A percentile compares a stretch with the other conserved stretches of the same genome.
Evolutionary conservation across 306 rosid species (phyloP).

Genomic region (Begonia fuchsioides): DNA sequence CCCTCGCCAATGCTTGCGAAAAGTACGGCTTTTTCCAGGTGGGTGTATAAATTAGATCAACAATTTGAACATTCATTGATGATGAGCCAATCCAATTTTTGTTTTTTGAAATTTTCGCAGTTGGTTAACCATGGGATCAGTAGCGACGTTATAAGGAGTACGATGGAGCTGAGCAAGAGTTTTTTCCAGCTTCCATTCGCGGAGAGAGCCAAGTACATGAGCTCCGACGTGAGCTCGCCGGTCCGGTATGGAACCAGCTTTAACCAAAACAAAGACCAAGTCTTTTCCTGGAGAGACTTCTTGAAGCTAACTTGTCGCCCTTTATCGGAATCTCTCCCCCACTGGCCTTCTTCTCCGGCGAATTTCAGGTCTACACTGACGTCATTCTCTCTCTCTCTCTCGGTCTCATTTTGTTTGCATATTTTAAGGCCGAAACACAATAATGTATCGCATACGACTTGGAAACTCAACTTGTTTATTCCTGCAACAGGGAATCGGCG

Average conservation of each 20-base stretch:
- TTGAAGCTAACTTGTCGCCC: too few relatives aligned
- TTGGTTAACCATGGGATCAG: constrained; percentile 59
- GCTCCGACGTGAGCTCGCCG: constrained; percentile 36
- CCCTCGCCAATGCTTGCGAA: constrained; percentile 49
- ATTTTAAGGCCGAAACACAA: too few relatives aligned
- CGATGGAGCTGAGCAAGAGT: constrained; percentile 35
- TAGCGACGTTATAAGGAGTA: constrained; percentile 27
- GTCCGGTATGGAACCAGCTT: constrained; percentile 71
- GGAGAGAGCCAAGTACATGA: constrained; percentile 65
- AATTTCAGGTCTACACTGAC: constrained; percentile 51
- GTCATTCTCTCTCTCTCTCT: too few relatives aligned
- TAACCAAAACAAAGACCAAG: constrained; percentile 47
- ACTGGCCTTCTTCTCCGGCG: too few relatives aligned
- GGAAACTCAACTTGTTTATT: not conserved
- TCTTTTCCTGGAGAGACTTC: constrained; percentile 77
- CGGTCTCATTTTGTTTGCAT: too few relatives aligned
- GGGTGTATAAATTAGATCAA: not conserved
- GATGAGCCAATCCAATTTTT: not conserved
- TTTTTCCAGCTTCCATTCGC: constrained; percentile 57
- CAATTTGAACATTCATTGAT: not conserved
- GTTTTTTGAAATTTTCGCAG: constrained; percentile 14
- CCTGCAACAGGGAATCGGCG: constrained; percentile 26
- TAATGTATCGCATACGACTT: too few relatives aligned
- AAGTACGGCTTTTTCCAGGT: constrained; percentile 71
- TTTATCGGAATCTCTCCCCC: too few relatives aligned